phyloP scores from a whole-genome alignment of 2,329 filamentous ascomycete genomes.

The Ophiostoma quercus region DNA sequence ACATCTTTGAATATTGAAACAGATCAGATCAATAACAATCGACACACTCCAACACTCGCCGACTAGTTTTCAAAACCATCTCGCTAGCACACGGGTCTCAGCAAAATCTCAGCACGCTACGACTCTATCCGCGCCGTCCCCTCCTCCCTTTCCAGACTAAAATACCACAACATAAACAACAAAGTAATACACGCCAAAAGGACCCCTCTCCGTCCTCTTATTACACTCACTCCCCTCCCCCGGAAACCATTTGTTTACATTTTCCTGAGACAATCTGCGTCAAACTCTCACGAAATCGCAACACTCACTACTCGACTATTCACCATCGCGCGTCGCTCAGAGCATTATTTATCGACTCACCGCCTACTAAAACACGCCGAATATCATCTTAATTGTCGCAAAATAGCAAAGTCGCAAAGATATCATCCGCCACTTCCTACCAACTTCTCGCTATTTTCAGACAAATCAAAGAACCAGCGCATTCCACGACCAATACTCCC shows the following conservation, averaged over 20 bases:
- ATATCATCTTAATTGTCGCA: conserved; percentile 18
- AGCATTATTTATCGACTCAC: neutral
- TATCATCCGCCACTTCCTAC: neutral
- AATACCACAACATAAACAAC: conserved; percentile 16
- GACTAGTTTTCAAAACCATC: conserved; percentile 5
- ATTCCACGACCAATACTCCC: neutral
- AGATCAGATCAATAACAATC: neutral
- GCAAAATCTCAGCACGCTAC: conserved; percentile 13
- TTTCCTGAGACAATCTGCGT: conserved; percentile 11
- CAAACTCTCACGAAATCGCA: conserved; percentile 6
- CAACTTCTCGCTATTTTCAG: neutral
- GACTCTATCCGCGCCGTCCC: conserved; percentile 8
- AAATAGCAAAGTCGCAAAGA: neutral
- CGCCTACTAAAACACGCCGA: neutral
- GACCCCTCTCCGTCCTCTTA: conserved; percentile 11
- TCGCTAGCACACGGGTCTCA: neutral
- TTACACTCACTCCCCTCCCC: neutral
- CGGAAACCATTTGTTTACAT: conserved; percentile 14
- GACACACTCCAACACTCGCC: neutral
- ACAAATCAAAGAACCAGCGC: neutral
- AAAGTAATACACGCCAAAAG: neutral
- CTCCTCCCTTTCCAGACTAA: conserved; percentile 12
- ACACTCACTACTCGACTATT: neutral
- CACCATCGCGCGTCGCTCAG: neutral
- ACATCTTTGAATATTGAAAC: neutral